phyloP scores from a whole-genome alignment of 2,329 filamentous ascomycete species.

The Aureobasidium mangrovei region DNA sequence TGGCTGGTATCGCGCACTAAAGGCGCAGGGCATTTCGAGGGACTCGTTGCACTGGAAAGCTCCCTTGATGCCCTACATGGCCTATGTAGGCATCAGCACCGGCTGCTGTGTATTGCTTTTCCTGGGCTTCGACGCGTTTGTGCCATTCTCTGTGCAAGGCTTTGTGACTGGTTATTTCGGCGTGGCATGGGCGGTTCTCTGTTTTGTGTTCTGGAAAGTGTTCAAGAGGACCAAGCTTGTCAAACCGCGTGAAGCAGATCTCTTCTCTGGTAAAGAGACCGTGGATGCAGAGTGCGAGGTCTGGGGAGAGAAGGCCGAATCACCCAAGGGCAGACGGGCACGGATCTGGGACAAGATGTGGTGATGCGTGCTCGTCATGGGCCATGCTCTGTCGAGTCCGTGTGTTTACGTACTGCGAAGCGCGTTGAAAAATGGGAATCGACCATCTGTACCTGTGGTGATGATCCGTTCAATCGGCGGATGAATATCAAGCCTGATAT shows the following conservation, averaged over 20 bases:
- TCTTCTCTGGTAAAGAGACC: not conserved
- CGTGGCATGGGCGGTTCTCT: not conserved
- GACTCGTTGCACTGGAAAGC: slow-evolving; percentile 32
- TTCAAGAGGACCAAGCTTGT: not conserved
- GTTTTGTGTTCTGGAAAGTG: not conserved
- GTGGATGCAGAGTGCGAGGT: not conserved
- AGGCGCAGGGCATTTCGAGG: slow-evolving; percentile 30
- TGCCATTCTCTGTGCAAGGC: not conserved
- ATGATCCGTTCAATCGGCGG: too few relatives aligned
- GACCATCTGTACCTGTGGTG: too few relatives aligned
- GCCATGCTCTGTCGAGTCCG: too few relatives aligned
- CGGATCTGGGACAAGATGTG: not conserved
- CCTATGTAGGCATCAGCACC: slow-evolving; percentile 20
- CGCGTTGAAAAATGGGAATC: too few relatives aligned
- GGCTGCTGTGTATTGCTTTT: not conserved
- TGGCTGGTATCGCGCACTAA: slow-evolving; percentile 36
- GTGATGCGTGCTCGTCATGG: not conserved
- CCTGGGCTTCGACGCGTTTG: not conserved
- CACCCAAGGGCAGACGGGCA: not conserved
- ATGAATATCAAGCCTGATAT: too few relatives aligned
- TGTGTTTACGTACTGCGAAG: too few relatives aligned
- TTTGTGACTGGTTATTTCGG: not conserved
- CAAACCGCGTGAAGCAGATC: not conserved
- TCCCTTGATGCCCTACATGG: slow-evolving; percentile 28
- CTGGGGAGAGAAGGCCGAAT: not conserved